Base-by-base conservation (phyloP, 1,139 yeast genomes). In the Blastobotrys serpentis region DNA sequence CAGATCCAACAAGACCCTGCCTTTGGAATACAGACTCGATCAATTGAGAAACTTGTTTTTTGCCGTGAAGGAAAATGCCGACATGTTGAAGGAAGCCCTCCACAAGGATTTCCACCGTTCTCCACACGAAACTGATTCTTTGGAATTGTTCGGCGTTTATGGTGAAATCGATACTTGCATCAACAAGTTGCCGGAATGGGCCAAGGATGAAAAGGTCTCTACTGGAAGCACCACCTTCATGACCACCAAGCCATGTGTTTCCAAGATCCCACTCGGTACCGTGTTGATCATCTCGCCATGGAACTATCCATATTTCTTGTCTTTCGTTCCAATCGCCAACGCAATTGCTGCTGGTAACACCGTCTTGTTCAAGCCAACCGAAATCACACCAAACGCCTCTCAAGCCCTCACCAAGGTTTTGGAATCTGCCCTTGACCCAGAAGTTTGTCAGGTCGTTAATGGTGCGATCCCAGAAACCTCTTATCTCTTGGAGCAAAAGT, bases 261-360 rank as follows among this genome's bases (percentile, higher is more conserved):
- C 84, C 59, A 76, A 76, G 55, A 79, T 80, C 43, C 92, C 98
- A 1, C 67, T 81, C 54, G 97, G 98, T 1, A 78, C 80, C 3
- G 86, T 86, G 2, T 74, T 89, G 55, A 73, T 90, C 49, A 80
- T 89, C 48, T 71, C 89, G 1, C 96, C 98, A 0, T 90, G 86
- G 77, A 90, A 90, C 69, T 92, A 84, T 65, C 98, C 98, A 0
- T 66, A 86, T 47, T 56, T 77, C 39, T 71, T 92, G 55, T 63
- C 87, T 0, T 56, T 89, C 21, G 73, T 79, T 14, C 89, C 97
- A 0, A 63, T 90, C 14, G 75, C 82, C 34, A 88, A 88, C 25
- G 96, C 96, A 1, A 71, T 92, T 58, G 89, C 96, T 1, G 89
- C 85, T 18, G 98, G 98, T 17, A 90, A 90, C 66, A 75, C 83